A percentile compares a stretch with the other conserved stretches of the same genome.
Evolutionary conservation across 1,284 basidiomycete species (phyloP).

Genomic region (Ceratobasidium sp.): DNA sequence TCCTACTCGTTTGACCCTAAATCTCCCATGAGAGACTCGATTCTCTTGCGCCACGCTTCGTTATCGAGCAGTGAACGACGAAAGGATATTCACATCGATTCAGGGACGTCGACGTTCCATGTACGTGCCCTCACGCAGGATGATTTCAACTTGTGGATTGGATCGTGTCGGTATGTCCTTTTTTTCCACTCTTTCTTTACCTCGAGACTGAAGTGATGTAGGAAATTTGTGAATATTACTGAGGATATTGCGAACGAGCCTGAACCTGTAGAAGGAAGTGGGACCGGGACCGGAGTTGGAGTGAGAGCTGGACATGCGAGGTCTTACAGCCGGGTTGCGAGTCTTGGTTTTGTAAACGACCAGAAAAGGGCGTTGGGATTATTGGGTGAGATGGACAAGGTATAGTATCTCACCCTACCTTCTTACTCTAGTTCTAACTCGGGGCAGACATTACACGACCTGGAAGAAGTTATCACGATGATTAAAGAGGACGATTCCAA

Average conservation of each 20-base stretch:
- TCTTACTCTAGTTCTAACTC: too few species aligned
- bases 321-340: constrained; percentile 36
- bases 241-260: constrained; percentile 24
- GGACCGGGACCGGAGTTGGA: not conserved
- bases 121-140: constrained; percentile 70
- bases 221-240: constrained; percentile 44
- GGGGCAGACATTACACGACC: constrained; percentile 43
- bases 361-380: constrained; percentile 33
- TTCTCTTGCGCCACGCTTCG: constrained; percentile 69
- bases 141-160: constrained; percentile 77
- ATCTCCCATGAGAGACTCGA: constrained; percentile 70
- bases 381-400: constrained; percentile 29
- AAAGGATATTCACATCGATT: constrained; percentile 78
- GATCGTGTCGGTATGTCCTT: constrained; percentile 64
- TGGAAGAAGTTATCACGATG: constrained; percentile 46
- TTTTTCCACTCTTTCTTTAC: too few species aligned
- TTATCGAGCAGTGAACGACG: constrained; percentile 69
- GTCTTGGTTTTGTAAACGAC: constrained; percentile 27
- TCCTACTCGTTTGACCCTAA: constrained; percentile 71
- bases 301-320: constrained; percentile 12
- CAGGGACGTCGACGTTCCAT: constrained; percentile 75
- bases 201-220: constrained; percentile 5
- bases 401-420: not conserved
- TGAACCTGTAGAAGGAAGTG: not conserved
- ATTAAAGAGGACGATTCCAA: constrained; percentile 44